Evolutionary conservation across 345 rosid species (phyloP).

Genomic region (Pistacia atlantica): DNA sequence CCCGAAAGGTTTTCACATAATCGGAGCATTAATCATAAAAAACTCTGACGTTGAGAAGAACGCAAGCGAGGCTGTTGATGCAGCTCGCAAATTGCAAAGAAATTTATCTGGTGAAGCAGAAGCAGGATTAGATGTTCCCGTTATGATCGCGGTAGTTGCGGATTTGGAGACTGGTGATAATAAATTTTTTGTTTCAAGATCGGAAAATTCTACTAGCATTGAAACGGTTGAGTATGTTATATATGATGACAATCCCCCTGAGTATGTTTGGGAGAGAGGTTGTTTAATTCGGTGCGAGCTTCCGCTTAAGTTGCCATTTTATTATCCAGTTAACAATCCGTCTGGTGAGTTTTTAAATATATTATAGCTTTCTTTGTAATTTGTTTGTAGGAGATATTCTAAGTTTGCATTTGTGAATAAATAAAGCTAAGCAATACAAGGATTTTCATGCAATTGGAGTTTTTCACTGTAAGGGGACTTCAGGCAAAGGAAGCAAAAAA

Average conservation of each 20-base stretch:
- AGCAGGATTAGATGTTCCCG: constrained; percentile 36
- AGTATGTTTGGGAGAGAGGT: constrained; percentile 77
- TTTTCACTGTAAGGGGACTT: background rate
- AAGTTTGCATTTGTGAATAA: background rate
- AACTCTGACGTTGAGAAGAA: constrained; percentile 42
- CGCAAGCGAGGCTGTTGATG: constrained; percentile 54
- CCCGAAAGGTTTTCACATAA: constrained; percentile 67
- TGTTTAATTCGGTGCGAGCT: constrained; percentile 83
- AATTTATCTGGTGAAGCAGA: constrained; percentile 46
- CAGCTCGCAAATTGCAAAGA: constrained; percentile 56
- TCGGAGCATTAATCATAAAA: constrained; percentile 65
- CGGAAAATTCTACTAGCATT: constrained; percentile 36
- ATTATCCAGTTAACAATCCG: constrained; percentile 47
- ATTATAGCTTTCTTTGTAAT: background rate
- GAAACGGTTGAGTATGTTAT: constrained; percentile 54
- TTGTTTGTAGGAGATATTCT: background rate
- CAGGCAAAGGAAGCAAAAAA: background rate
- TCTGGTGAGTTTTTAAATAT: constrained; percentile 46
- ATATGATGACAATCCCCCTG: constrained; percentile 62
- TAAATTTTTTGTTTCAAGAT: constrained; percentile 54
- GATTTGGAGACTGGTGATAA: constrained; percentile 41
- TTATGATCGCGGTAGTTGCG: constrained; percentile 67
- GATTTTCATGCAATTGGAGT: background rate
- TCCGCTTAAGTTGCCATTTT: constrained; percentile 68
- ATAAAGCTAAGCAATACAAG: background rate